A percentile compares a stretch with the other conserved stretches of the same genome.
Conservation (phyloP, 1,284 basidiomycete genomes). For the Vanrija pseudolonga region DNA sequence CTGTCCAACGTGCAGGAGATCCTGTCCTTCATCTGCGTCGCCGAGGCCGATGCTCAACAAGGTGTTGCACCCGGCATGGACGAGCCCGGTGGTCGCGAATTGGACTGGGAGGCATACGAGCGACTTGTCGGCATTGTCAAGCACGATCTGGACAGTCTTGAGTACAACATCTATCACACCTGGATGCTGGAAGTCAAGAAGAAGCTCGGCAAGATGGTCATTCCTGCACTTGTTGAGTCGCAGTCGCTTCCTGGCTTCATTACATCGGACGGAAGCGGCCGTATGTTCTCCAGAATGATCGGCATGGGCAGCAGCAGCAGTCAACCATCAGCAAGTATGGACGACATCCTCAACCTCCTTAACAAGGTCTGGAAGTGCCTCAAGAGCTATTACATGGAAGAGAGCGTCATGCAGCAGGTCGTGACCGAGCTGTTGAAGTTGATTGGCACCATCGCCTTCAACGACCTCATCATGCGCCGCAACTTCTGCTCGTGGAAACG, state of each 20-base stretch:
- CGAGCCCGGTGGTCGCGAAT: conserved; percentile 84
- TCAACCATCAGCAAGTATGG: conserved; percentile 93
- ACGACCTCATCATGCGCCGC: conserved; percentile 95
- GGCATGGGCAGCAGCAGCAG: conserved; percentile 62
- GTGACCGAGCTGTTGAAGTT: conserved; percentile 93
- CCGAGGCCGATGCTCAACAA: conserved; percentile 96
- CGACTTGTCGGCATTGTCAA: conserved; percentile 95
- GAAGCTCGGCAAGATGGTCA: conserved; percentile 94
- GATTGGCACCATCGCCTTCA: conserved; percentile 96
- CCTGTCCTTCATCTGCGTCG: conserved; percentile 96
- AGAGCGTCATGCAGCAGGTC: conserved; percentile 94
- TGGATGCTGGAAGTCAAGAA: conserved; percentile 99
- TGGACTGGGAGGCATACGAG: conserved; percentile 98
- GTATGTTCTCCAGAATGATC: conserved; percentile 89
- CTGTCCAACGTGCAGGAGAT: conserved; percentile 99
- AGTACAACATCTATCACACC: conserved; percentile 99
- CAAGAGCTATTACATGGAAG: conserved; percentile 99
- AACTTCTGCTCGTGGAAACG: conserved; percentile 99
- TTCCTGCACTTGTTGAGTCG: conserved; percentile 95
- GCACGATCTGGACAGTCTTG: conserved; percentile 95
- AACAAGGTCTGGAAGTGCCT: conserved; percentile 99
- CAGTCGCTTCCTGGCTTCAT: conserved; percentile 98
- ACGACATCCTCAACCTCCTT: conserved; percentile 92
- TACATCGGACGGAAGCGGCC: conserved; percentile 81
- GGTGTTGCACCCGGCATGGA: conserved; percentile 97